These are phyloP conservation scores for Backusella australiensis DNA, from an alignment of 192 early-diverging fungal genomes.

Conservation along the genomic window DNA sequence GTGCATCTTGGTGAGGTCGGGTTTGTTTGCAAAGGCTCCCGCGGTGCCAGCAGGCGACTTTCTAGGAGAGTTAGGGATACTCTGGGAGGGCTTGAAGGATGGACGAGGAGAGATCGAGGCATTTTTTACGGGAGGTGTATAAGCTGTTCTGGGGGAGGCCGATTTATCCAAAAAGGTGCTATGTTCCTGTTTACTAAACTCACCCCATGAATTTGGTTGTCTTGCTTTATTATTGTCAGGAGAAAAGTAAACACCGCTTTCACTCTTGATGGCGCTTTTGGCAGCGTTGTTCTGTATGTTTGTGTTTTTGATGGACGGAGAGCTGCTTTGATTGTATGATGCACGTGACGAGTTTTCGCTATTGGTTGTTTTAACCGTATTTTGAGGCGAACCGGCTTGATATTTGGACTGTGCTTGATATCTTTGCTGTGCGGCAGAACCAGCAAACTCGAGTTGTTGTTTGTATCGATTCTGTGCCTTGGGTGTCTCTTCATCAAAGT, in stretches of 20 bases:
- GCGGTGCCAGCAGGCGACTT: background rate
- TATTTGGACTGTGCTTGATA: background rate
- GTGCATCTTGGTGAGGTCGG: background rate
- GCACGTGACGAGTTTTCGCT: background rate
- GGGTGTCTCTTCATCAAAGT: background rate
- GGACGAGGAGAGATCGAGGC: background rate
- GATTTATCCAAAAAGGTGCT: background rate
- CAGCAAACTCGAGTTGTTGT: background rate
- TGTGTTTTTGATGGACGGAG: background rate
- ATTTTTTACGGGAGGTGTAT: background rate
- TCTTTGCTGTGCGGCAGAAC: background rate
- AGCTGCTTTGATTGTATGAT: background rate
- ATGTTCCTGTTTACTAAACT: constrained; percentile 5
- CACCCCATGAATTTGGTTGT: background rate
- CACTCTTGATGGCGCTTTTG: background rate
- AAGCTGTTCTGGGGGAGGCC: background rate
- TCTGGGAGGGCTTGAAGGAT: background rate
- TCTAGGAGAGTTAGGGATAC: background rate
- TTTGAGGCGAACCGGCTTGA: background rate
- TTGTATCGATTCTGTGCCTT: constrained; percentile 1
- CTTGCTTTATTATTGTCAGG: background rate
- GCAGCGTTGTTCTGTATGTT: background rate
- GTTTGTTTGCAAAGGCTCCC: background rate
- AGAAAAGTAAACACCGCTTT: background rate
- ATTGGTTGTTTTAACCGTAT: background rate